Evolutionary conservation across 805 yeast genomes (phyloP).

Genomic region (Saturnispora serradocipensis): DNA sequence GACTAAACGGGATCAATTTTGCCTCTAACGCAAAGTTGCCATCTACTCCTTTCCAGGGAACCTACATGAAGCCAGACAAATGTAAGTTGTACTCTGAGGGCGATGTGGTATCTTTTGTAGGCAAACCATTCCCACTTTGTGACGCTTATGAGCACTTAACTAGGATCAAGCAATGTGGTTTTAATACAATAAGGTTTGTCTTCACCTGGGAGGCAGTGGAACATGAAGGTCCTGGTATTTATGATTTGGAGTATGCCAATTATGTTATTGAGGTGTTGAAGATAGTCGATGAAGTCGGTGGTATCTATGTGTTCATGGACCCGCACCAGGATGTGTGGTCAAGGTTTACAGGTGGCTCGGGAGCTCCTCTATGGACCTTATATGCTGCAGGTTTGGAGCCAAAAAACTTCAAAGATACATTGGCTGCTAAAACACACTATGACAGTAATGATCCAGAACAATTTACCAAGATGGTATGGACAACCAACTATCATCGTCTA

Average conservation of each 20-base stretch:
- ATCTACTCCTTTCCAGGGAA: slow-evolving; percentile 38
- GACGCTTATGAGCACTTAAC: slow-evolving; percentile 63
- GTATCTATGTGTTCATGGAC: slow-evolving; percentile 70
- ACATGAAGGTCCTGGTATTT: slow-evolving; percentile 75
- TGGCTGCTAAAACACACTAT: slow-evolving; percentile 76
- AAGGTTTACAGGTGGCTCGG: slow-evolving; percentile 79
- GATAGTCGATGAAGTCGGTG: slow-evolving; percentile 53
- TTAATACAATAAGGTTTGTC: slow-evolving; percentile 65
- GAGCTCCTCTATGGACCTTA: slow-evolving; percentile 91
- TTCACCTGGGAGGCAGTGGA: slow-evolving; percentile 91
- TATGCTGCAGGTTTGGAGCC: slow-evolving; percentile 87
- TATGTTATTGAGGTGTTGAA: slow-evolving; percentile 56
- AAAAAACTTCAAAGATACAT: slow-evolving; percentile 53
- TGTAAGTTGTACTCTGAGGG: slow-evolving; percentile 54
- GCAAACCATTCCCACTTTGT: slow-evolving; percentile 67
- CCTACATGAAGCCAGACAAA: slow-evolving; percentile 29
- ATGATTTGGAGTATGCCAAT: slow-evolving; percentile 68
- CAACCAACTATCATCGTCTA: slow-evolving; percentile 71
- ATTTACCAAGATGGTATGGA: slow-evolving; percentile 87
- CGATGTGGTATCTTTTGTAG: slow-evolving; percentile 70
- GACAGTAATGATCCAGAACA: slow-evolving; percentile 33
- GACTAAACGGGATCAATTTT: slow-evolving; percentile 71
- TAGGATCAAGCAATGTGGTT: slow-evolving; percentile 73
- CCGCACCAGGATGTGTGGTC: slow-evolving; percentile 97
- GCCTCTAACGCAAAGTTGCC: slow-evolving; percentile 74